Evolutionary conservation across 2,329 filamentous ascomycete species (phyloP).

Genomic region (Aspergillus carbonarius): DNA sequence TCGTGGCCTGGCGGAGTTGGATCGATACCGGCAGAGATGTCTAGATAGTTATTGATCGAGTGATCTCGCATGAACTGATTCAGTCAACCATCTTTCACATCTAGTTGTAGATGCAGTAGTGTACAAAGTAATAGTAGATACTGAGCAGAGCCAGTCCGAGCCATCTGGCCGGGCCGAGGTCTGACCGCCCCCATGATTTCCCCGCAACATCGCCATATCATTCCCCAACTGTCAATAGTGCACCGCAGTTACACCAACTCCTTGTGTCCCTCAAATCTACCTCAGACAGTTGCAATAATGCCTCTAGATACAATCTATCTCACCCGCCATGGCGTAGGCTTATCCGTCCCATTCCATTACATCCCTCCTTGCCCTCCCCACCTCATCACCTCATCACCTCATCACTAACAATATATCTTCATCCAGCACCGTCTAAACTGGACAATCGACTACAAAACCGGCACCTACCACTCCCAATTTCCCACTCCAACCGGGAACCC

Average conservation of each 20-base stretch:
- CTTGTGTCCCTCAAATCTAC: not conserved
- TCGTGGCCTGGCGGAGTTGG: constrained; percentile 23
- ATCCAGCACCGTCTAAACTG: constrained; percentile 90
- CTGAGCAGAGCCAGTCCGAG: not conserved
- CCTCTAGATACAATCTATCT: constrained; percentile 71
- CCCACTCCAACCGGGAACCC: constrained; percentile 83
- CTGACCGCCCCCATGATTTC: constrained; percentile 1
- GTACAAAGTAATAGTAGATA: too few species aligned
- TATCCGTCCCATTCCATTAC: not conserved
- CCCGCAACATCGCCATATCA: constrained; percentile 18
- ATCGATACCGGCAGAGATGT: constrained; percentile 23
- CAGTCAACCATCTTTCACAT: constrained; percentile 2
- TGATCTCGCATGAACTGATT: constrained; percentile 16
- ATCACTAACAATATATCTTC: constrained; percentile 61
- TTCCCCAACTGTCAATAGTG: not conserved
- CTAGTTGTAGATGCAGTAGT: not conserved
- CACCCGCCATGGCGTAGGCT: constrained; percentile 70
- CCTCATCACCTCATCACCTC: not conserved
- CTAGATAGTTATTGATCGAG: constrained; percentile 26
- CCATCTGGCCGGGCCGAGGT: constrained; percentile 8
- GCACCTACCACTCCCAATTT: constrained; percentile 71
- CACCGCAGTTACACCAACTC: not conserved
- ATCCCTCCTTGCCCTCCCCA: not conserved
- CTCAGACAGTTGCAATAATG: constrained; percentile 43
- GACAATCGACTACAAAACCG: constrained; percentile 77